Evolutionary conservation across 257 asterid species (phyloP).

Genomic region (Plantago elongata): DNA sequence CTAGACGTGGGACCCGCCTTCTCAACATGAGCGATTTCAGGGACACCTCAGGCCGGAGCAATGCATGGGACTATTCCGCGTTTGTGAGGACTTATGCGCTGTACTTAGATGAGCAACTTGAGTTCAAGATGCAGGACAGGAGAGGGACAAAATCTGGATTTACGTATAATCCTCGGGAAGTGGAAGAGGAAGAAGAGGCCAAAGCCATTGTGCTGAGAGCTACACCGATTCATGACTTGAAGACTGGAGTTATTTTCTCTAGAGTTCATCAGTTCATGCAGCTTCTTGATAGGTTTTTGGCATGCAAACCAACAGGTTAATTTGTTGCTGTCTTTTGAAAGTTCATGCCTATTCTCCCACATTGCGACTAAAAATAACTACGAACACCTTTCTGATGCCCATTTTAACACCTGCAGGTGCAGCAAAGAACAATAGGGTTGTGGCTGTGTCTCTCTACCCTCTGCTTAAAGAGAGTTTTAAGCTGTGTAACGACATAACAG

Average conservation of each 20-base stretch:
- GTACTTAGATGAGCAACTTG: conserved; percentile 80
- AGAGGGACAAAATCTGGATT: conserved; percentile 42
- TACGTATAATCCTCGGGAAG: conserved; percentile 36
- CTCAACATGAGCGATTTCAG: conserved; percentile 87
- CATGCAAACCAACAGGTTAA: conserved; percentile 83
- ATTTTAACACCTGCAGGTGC: conserved; percentile 39
- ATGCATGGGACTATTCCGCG: conserved; percentile 89
- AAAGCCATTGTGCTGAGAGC: conserved; percentile 29
- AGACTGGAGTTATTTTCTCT: conserved; percentile 47
- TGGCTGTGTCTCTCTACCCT: conserved; percentile 65
- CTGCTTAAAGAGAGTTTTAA: conserved; percentile 75
- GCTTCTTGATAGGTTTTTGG: conserved; percentile 70
- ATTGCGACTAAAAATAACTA: neutral
- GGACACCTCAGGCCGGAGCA: conserved; percentile 48
- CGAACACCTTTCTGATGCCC: neutral
- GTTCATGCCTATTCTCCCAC: too few species aligned
- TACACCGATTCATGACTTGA: conserved; percentile 60
- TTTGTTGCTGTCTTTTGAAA: neutral
- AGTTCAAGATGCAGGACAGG: conserved; percentile 60
- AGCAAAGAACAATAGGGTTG: conserved; percentile 67
- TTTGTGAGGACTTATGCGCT: conserved; percentile 71
- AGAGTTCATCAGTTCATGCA: conserved; percentile 66
- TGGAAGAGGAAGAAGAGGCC: neutral
- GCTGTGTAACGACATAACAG: conserved; percentile 62
- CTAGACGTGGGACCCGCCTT: conserved; percentile 85